Base-by-base conservation (phyloP, 2,329 filamentous ascomycete genomes). In the Chaetomium olivaceum region DNA sequence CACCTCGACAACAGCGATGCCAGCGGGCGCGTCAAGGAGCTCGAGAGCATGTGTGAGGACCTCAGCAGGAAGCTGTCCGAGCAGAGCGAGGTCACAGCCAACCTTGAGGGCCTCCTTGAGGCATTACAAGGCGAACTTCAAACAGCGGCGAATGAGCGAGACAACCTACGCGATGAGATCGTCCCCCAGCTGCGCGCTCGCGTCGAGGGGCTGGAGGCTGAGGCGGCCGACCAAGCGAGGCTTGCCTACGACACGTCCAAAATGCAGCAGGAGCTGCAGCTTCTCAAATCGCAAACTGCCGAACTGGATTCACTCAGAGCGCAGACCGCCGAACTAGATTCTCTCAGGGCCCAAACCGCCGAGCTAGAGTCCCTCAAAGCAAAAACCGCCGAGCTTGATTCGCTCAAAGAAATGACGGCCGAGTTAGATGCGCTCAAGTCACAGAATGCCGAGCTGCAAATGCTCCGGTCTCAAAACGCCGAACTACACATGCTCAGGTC, bases 81-180 rank as follows among this genome's bases (percentile, higher is more conserved):
- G 74, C 95, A 99, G 79, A 87, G 91, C 63, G 87, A 91, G 76
- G 88, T 91, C 72, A 97, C 96, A 77, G 89, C 92, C 74, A 97
- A 96, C 76, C 96, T 98, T 72, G 93, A 98, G 78, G 93, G 97
- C 76, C 84, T 99, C 52, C 83, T 98, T 54, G 87, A 89, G 7
- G 94, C 91, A 5, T 88, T 98, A 71, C 90, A 91, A 71, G 86
- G 88, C 27, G 93, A 99, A 75, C 82, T 98, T 16, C 87, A 93
- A 73, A 90, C 88, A 70, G 87, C 93, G 61, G 87, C 91, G 67
- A 93, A 95, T 71, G 93, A 99, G 78, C 88, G 93, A 61, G 95
- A 99, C 77, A 94, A 96, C 72, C 85, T 98, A 19, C 89, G 92
- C 31, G 93, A 98, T 69, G 92, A 96, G 77, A 83, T 96, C 50